phyloP scores from a whole-genome alignment of 2,329 filamentous ascomycete species.

The Ophiostoma quercus region DNA sequence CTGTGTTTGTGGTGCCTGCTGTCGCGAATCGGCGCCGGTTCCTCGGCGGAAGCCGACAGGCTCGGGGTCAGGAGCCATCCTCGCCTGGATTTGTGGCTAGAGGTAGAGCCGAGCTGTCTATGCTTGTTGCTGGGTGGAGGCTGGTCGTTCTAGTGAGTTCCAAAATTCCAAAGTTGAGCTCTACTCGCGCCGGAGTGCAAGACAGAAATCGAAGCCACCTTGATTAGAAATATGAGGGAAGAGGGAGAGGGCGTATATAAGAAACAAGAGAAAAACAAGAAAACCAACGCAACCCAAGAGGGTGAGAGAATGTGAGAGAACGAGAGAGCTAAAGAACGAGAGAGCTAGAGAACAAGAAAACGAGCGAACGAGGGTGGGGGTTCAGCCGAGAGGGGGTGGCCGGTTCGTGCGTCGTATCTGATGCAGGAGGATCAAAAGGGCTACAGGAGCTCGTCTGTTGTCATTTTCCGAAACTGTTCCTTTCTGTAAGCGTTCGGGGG shows the following conservation, averaged over 20 bases:
- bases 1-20: slow-evolving; percentile 14
- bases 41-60: background rate
- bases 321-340: background rate
- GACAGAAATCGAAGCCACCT: background rate
- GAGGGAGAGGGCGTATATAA: background rate
- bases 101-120: background rate
- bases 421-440: slow-evolving; percentile 1
- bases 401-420: slow-evolving; percentile 14
- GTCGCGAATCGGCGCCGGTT: background rate
- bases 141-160: background rate
- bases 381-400: background rate
- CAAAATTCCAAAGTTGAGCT: background rate
- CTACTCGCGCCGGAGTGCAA: background rate
- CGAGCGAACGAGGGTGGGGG: background rate
- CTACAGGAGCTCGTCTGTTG: background rate
- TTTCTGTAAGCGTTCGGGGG: background rate
- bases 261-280: background rate
- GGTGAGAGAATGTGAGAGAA: background rate
- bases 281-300: too few species aligned
- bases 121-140: background rate
- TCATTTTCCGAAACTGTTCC: background rate
- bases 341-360: background rate
- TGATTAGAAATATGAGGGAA: background rate
- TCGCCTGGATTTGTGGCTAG: background rate
- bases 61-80: background rate